Base-by-base conservation (phyloP, 208 protist species). In the Herpetomonas tarakana region DNA sequence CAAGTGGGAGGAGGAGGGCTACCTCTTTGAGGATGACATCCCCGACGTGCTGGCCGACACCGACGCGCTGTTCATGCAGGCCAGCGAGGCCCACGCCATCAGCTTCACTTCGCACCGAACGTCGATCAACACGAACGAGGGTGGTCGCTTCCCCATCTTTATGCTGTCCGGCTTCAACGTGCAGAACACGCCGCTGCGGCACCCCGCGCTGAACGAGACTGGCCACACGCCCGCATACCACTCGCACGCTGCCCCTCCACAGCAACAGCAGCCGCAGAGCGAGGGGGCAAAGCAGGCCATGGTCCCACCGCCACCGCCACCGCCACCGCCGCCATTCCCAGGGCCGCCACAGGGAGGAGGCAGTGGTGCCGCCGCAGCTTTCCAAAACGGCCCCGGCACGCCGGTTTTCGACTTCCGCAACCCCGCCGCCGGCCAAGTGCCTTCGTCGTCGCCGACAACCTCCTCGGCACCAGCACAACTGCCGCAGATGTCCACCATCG, bases 91-190 rank as follows among this genome's bases (percentile, higher is more conserved):
- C 0, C 58, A 28, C 18, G 46, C 35, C 66, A 30, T 45, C 24
- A 52, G 21, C 26, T 50, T 54, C 3, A 52, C 65, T 21, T 58
- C 68, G 27, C 57, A 47, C 18, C 57, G 57, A 35, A 22, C 22
- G 56, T 54, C 7, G 46, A 69, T 50, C 39, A 91, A 74, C 60
- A 91, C 79, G 1, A 83, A 69, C 51, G 52, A 62, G n/a, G 58
- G 64, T 35, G 79, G 76, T 19, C 41, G 49, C 9, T 67, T 83
- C 18, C 79, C 83, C 3, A 73, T 91, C 27, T 64, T 84, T 12
- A 83, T 91, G 74, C 72, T 86, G 63, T 91, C 83, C 24, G 83
- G 83, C 24, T 81, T 88, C 57, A 84, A 80, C 58, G 83, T 91
- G 52, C 83, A 86, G 53, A 64, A 68, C 3, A 71, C 71, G 14